Base-by-base conservation (phyloP, 257 asterid genomes). In the Solanum habrochaites region DNA sequence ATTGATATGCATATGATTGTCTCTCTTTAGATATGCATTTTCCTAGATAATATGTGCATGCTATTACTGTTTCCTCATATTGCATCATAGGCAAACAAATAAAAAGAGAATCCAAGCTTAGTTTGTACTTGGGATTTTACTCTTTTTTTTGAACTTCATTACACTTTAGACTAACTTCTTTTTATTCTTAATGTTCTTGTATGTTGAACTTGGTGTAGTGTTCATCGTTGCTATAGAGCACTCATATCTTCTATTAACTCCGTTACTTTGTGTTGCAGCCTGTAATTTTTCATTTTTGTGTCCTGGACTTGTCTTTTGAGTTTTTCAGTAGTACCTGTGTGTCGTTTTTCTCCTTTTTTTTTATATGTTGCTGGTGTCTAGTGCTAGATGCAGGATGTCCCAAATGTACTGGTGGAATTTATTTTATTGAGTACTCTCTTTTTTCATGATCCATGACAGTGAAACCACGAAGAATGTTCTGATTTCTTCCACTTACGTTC, bases 401-500 rank as follows among this genome's bases (percentile, higher is more conserved):
- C 39, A 29, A 49, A 81, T 81, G 45, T 12, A 7, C 58, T 15
- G 83, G 20, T 16, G 69, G 40, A 20, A n/a, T 25, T 32, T 40
- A 37, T 47, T 89, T 67, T 86, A 31, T 39, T 12, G 72, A 15
- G 74, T 23, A 74, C 7, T 14, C 11, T 52, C 32, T 49, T 49
- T 47, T 81, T 31, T 31, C 69, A 20, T 81, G 69, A 49, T 81
- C 69, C 69, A 47, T 88, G 85, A 89, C 94, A 96, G 99, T 87
- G 98, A 94, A 90, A 90, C 91, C 77, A 96, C 98, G 67, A 94
- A 95, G 94, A 92, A 91, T 88, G 94, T 93, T 87, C 96, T 96
- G 89, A 91, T 95, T 89, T 93, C 98, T 86, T 93, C 99, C 8
- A 91, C 96, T 67, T 94, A 89, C 89, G 89, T 94, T 89, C 96